These are phyloP conservation scores for Myxozyma geophila DNA, from an alignment of 805 yeast genomes.

Conservation along the genomic window DNA sequence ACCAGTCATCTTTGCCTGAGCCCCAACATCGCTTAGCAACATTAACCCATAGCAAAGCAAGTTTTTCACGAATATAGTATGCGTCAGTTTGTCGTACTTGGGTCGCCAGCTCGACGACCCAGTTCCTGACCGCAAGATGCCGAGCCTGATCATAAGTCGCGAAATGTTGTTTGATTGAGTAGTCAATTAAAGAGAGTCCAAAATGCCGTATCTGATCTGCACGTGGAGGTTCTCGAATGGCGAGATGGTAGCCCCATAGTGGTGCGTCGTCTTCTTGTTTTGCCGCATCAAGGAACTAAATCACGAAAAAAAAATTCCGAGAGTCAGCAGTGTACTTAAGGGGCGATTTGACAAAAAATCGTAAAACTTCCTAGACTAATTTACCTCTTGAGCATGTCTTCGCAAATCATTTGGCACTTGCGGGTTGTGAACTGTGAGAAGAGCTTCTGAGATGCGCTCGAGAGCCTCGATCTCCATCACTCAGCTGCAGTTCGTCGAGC, in stretches of 20 bases:
- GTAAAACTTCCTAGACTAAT: neutral
- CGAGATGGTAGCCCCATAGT: slow-evolving; percentile 86
- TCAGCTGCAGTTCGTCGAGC: neutral
- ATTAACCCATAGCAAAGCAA: slow-evolving; percentile 89
- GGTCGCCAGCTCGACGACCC: slow-evolving; percentile 80
- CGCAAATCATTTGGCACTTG: slow-evolving; percentile 53
- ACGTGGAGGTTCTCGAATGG: slow-evolving; percentile 51
- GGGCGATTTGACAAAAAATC: too few relatives aligned
- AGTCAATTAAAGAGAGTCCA: slow-evolving; percentile 79
- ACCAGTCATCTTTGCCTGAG: slow-evolving; percentile 75
- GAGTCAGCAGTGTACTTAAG: neutral
- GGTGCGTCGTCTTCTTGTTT: slow-evolving; percentile 85
- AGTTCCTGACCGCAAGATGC: slow-evolving; percentile 69
- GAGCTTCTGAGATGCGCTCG: slow-evolving; percentile 74
- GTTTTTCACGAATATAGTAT: slow-evolving; percentile 84
- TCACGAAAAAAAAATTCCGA: neutral
- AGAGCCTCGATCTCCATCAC: slow-evolving; percentile 44
- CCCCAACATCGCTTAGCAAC: slow-evolving; percentile 87
- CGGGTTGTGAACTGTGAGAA: slow-evolving; percentile 73
- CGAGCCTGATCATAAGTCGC: slow-evolving; percentile 61
- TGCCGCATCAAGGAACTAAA: slow-evolving; percentile 69
- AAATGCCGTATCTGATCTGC: slow-evolving; percentile 78
- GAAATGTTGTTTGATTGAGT: slow-evolving; percentile 64
- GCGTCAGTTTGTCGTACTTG: slow-evolving; percentile 72
- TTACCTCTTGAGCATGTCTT: slow-evolving; percentile 55